phyloP scores from a whole-genome alignment of 768 basidiomycete genomes.

The Naganishia vishniacii region DNA sequence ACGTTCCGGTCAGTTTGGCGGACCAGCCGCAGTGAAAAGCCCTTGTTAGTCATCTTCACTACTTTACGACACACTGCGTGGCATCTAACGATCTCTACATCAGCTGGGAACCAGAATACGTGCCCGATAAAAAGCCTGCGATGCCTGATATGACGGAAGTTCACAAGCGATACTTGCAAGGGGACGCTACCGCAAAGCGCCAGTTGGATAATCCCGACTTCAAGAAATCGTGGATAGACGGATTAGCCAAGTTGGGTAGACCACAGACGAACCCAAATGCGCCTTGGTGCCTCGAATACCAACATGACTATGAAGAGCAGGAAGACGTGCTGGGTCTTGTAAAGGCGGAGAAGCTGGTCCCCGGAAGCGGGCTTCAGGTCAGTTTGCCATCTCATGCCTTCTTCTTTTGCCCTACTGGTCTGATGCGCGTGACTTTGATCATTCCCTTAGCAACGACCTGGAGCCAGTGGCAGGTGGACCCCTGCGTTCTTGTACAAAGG shows the following conservation, averaged over 20 bases:
- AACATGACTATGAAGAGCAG: not conserved
- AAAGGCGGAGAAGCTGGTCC: constrained; percentile 3
- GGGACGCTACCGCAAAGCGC: not conserved
- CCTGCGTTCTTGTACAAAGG: no score
- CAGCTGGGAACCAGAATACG: not conserved
- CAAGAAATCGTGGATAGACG: constrained; percentile 12
- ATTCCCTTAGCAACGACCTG: not conserved
- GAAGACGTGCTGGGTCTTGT: constrained; percentile 2
- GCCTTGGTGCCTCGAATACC: not conserved
- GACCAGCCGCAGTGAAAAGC: not conserved
- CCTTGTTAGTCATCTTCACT: not conserved
- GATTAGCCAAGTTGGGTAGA: constrained; percentile 32
- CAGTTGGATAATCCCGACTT: not conserved
- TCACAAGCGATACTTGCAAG: not conserved
- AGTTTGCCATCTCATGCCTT: not conserved
- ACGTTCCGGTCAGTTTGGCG: not conserved
- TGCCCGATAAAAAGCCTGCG: not conserved
- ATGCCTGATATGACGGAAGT: not conserved
- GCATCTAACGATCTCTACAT: not conserved
- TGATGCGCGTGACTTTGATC: not conserved
- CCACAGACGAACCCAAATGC: constrained; percentile 7
- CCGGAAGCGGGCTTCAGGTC: constrained; percentile 8
- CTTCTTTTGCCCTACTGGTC: not conserved
- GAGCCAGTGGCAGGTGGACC: no score
- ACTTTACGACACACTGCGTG: not conserved